Conservation (phyloP, 192 early-diverging fungal genomes). For the Cetraspora pellucida region DNA sequence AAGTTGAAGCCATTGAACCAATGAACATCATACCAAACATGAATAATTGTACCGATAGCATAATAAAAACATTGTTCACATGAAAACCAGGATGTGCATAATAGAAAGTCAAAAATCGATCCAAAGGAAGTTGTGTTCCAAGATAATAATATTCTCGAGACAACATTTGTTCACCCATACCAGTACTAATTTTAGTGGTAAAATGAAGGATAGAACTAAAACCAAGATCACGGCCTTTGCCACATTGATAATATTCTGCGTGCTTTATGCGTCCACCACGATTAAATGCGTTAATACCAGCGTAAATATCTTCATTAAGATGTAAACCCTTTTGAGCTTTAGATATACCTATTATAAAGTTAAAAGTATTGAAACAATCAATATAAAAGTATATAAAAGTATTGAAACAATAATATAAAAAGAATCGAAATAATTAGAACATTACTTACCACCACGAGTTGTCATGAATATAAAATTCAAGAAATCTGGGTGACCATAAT, state of each 20-base stretch:
- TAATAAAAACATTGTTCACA: constrained; percentile 87
- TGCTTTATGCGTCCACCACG: constrained; percentile 88
- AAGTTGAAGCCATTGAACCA: constrained; percentile 66
- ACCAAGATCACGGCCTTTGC: constrained; percentile 88
- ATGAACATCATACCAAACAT: constrained; percentile 79
- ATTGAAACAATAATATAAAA: too few relatives aligned
- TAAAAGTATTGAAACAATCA: too few relatives aligned
- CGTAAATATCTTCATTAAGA: constrained; percentile 91
- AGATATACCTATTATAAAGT: constrained; percentile 63
- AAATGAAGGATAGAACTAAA: constrained; percentile 89
- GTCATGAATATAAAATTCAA: constrained; percentile 88
- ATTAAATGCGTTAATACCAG: constrained; percentile 86
- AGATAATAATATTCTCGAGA: constrained; percentile 93
- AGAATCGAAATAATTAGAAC: constrained; percentile 4
- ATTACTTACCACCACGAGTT: constrained; percentile 69
- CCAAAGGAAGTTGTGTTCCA: constrained; percentile 80
- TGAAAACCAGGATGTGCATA: constrained; percentile 90
- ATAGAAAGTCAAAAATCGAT: constrained; percentile 86
- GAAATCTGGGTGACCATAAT: constrained; percentile 91
- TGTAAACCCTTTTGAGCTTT: constrained; percentile 91
- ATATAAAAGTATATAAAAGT: too few relatives aligned
- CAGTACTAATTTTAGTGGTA: constrained; percentile 87
- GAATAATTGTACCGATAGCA: constrained; percentile 80
- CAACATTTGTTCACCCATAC: constrained; percentile 92
- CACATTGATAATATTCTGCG: constrained; percentile 89